Conservation (phyloP, 345 rosid species). For the Moricandia moricandioides region DNA sequence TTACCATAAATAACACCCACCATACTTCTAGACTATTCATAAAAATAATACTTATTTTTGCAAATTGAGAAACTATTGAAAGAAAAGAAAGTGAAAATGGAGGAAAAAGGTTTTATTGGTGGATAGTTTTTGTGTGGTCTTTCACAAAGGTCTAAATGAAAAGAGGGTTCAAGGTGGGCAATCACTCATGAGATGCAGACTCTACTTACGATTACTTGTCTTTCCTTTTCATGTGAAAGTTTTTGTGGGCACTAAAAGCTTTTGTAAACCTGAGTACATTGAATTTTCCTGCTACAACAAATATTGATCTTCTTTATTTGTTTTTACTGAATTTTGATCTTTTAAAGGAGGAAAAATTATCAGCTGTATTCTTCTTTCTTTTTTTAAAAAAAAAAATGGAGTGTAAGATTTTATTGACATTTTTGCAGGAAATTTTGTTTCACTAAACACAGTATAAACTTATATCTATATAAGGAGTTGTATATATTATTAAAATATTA, state of each 20-base stretch:
- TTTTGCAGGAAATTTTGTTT: conserved; percentile 16
- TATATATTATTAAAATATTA: not conserved
- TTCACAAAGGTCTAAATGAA: conserved; percentile 38
- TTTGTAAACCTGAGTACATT: conserved; percentile 14
- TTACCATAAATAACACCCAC: conserved; percentile 34
- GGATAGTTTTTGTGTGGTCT: conserved; percentile 34
- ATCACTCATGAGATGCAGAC: conserved; percentile 40
- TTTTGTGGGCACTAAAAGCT: conserved; percentile 30
- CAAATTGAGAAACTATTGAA: conserved; percentile 15
- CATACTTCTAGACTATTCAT: conserved; percentile 22
- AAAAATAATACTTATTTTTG: conserved; percentile 18
- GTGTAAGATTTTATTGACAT: not conserved
- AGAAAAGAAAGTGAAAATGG: not conserved
- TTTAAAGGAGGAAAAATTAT: conserved; percentile 18
- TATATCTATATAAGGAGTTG: not conserved
- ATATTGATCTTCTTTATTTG: conserved; percentile 4
- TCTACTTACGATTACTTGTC: conserved; percentile 40
- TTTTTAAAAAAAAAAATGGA: not conserved
- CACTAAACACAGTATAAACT: conserved; percentile 9
- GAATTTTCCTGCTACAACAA: not conserved
- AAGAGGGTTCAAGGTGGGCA: conserved; percentile 35
- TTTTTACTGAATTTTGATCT: conserved; percentile 23
- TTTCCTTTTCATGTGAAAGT: conserved; percentile 38
- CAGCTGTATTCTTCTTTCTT: conserved; percentile 7
- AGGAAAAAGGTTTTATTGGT: not conserved